phyloP scores from a whole-genome alignment of 23 red algal genomes.

The Gracilaria domingensis region DNA sequence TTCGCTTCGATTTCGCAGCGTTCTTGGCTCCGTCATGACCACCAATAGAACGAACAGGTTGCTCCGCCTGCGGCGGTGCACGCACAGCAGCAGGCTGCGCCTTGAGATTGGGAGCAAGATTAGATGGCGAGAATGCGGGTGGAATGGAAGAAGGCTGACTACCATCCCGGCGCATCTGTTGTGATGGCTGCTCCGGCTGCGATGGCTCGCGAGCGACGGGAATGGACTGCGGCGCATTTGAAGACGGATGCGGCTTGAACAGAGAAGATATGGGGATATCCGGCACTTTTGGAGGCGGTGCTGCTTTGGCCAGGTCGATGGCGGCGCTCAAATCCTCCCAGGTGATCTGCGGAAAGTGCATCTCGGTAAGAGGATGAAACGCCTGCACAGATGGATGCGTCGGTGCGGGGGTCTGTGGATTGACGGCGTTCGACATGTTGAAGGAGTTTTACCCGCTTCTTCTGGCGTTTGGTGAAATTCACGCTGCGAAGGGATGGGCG shows the following conservation, averaged over 20 bases:
- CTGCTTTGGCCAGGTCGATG: constrained; percentile 15
- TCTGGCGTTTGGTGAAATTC: background rate
- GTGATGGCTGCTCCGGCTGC: background rate
- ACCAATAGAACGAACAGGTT: background rate
- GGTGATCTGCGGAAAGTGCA: constrained; percentile 22
- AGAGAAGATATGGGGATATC: constrained; percentile 11
- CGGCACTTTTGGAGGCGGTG: background rate
- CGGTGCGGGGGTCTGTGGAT: background rate
- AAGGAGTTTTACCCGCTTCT: constrained; percentile 26
- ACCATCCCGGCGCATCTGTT: background rate
- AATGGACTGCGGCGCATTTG: background rate
- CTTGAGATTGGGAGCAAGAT: constrained; percentile 1
- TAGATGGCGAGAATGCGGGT: background rate
- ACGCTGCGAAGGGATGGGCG: constrained; percentile 20
- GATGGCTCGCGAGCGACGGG: background rate
- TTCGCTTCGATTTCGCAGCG: background rate
- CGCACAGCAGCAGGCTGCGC: background rate
- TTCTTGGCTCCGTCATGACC: background rate
- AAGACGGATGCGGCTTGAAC: background rate
- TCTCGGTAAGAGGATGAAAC: background rate
- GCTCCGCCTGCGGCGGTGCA: background rate
- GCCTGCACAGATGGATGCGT: background rate
- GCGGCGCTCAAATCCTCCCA: constrained; percentile 29
- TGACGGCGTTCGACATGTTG: constrained; percentile 13
- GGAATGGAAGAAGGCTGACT: background rate